A percentile compares a stretch with the other conserved stretches of the same genome.
Conservation (phyloP, 179 eudicot genomes). For the Silene coronaria region DNA sequence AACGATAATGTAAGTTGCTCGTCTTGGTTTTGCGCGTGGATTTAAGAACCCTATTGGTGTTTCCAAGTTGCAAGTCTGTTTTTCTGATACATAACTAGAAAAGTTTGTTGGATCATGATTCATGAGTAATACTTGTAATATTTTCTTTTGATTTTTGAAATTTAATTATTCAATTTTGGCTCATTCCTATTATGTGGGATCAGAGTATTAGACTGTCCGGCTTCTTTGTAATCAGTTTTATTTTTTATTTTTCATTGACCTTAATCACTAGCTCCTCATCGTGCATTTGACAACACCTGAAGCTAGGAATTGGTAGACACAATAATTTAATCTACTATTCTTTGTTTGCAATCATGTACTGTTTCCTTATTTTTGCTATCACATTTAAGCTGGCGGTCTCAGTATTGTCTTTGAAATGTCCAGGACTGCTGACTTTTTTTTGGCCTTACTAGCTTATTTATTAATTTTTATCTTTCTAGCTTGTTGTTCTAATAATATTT, state of each 20-base stretch:
- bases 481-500: not conserved
- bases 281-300: not conserved
- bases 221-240: not conserved
- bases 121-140: not conserved
- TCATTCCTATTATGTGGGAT: not conserved
- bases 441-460: not conserved
- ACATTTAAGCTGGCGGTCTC: not conserved
- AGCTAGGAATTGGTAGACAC: not conserved
- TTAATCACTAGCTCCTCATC: not conserved
- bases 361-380: slow-evolving; percentile 1
- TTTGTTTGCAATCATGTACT: not conserved
- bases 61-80: not conserved
- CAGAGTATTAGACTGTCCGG: not conserved
- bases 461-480: not conserved
- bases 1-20: slow-evolving; percentile 54
- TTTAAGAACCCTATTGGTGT: not conserved
- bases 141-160: not conserved
- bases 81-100: not conserved
- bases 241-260: not conserved
- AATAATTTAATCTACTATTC: not conserved
- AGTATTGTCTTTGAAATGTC: not conserved
- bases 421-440: not conserved
- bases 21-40: not conserved
- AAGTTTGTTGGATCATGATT: not conserved
- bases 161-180: not conserved